Conservation (phyloP, 2,329 filamentous ascomycete genomes). For the Ceratocystis papillata region DNA sequence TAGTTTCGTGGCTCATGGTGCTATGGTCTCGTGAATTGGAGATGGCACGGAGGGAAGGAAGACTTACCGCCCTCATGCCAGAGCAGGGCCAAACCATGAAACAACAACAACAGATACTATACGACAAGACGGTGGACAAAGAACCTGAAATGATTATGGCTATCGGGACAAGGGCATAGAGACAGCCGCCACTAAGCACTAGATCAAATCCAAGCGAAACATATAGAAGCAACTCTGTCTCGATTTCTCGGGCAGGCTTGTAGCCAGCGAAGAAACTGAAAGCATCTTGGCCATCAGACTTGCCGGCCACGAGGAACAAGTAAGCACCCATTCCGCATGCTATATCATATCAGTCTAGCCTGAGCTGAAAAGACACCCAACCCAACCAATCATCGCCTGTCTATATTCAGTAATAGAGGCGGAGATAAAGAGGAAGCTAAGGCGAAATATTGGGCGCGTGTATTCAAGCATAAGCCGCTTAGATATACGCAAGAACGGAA, state of each 20-base stretch:
- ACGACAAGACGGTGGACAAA: background rate
- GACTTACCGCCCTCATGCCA: background rate
- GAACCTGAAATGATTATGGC: background rate
- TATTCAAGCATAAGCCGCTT: no score
- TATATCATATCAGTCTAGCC: no score
- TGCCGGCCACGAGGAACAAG: background rate
- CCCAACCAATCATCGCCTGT: no score
- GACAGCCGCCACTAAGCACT: background rate
- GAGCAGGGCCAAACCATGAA: background rate
- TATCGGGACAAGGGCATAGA: background rate
- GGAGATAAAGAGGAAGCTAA: no score
- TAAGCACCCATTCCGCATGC: no score
- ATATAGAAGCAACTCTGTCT: background rate
- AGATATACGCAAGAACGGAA: no score
- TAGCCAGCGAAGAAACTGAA: conserved; percentile 1
- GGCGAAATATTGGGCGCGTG: no score
- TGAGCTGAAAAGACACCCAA: no score
- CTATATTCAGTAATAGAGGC: no score
- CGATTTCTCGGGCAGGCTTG: background rate
- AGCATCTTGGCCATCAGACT: background rate
- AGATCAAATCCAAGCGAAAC: background rate
- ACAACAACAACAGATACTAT: background rate
- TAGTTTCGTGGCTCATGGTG: no score
- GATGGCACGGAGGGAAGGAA: background rate
- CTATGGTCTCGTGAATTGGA: background rate